Conservation (phyloP, 1,284 basidiomycete species). For the Moesziomyces antarcticus region DNA sequence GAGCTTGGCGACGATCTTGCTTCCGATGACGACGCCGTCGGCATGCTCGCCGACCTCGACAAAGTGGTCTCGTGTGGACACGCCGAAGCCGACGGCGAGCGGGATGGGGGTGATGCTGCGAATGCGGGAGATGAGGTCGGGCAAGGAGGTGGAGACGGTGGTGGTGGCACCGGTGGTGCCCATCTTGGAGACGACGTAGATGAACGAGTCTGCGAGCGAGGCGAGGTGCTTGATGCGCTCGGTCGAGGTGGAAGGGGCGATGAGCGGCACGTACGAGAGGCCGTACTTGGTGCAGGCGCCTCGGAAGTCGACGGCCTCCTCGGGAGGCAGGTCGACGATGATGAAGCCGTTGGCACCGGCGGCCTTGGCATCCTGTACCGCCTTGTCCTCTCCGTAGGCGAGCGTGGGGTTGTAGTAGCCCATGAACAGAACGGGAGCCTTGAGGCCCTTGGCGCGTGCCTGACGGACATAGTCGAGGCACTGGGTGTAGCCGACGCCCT, state of each 20-base stretch:
- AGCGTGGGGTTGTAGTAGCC: constrained; percentile 81
- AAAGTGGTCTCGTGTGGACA: constrained; percentile 91
- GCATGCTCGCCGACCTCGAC: constrained; percentile 82
- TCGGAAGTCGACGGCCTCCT: constrained; percentile 91
- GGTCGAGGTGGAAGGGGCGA: constrained; percentile 91
- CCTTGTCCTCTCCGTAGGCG: constrained; percentile 92
- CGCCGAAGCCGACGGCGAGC: constrained; percentile 95
- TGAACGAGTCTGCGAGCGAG: constrained; percentile 94
- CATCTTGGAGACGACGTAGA: constrained; percentile 90
- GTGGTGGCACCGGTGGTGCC: constrained; percentile 94
- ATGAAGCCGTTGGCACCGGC: constrained; percentile 98
- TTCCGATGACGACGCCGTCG: constrained; percentile 94
- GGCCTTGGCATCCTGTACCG: constrained; percentile 85
- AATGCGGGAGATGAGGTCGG: constrained; percentile 66
- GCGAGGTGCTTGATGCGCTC: constrained; percentile 89
- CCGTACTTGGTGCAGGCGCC: constrained; percentile 84
- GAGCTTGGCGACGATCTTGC: constrained; percentile 83
- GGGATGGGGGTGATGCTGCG: constrained; percentile 75
- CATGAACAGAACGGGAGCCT: constrained; percentile 90
- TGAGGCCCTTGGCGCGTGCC: constrained; percentile 83
- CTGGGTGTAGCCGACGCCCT: constrained; percentile 59
- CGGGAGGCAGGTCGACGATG: constrained; percentile 95
- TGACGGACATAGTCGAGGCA: constrained; percentile 79
- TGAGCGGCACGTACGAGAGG: constrained; percentile 93
- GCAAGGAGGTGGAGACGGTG: constrained; percentile 70